Conservation (phyloP, 2,329 filamentous ascomycete genomes). For the Cadophora sp. region DNA sequence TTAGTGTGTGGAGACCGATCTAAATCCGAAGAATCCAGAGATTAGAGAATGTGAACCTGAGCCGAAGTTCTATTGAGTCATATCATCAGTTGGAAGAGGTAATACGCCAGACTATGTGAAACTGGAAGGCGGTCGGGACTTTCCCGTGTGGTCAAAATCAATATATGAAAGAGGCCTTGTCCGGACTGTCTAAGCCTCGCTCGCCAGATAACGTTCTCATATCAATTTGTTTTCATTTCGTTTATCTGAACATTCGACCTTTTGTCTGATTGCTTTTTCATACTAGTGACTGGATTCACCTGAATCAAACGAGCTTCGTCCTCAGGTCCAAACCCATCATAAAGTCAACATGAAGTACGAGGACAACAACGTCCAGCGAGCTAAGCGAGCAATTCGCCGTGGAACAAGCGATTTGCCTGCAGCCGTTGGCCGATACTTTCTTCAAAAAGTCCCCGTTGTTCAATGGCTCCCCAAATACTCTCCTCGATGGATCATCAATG, state of each 20-base stretch:
- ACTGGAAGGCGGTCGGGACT: not conserved
- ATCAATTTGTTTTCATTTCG: not conserved
- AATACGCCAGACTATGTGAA: no score
- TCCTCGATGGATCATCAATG: constrained; percentile 57
- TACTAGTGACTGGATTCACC: no score
- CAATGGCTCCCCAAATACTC: constrained; percentile 60
- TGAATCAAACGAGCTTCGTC: not conserved
- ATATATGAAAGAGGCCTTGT: not conserved
- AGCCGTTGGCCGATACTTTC: not conserved
- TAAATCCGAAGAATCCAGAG: not conserved
- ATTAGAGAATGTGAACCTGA: not conserved
- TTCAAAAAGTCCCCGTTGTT: not conserved
- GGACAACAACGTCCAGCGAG: not conserved
- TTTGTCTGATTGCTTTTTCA: not conserved
- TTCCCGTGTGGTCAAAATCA: not conserved
- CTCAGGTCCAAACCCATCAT: not conserved
- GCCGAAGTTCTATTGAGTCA: not conserved
- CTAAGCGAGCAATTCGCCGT: constrained; percentile 5
- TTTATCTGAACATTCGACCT: not conserved
- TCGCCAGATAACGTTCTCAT: not conserved
- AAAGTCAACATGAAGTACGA: constrained; percentile 4
- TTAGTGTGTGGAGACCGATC: not conserved
- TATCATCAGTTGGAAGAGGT: not conserved
- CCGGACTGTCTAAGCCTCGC: not conserved
- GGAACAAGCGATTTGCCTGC: constrained; percentile 1